A percentile compares a stretch with the other conserved stretches of the same genome.
phyloP scores from a whole-genome alignment of 441 rosid genomes.

The Dalechampia spathulata region DNA sequence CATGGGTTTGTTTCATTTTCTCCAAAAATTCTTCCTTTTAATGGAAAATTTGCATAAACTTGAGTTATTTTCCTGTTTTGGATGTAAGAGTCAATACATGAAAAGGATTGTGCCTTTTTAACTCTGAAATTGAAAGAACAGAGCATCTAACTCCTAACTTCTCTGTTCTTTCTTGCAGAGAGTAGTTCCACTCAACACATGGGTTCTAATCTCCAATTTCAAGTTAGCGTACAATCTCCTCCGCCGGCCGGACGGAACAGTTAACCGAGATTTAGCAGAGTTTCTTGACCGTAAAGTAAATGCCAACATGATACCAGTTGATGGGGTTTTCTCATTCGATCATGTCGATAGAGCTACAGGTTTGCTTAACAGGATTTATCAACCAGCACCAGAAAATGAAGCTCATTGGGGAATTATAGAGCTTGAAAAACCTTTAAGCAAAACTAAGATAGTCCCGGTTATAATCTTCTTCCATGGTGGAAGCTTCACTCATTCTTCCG shows the following conservation, averaged over 20 bases:
- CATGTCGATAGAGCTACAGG: constrained; percentile 63
- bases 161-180: constrained; percentile 37
- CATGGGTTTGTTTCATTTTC: too few relatives aligned
- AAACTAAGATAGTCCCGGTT: constrained; percentile 63
- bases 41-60: too few relatives aligned
- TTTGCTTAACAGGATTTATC: constrained; percentile 71
- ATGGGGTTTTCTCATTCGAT: constrained; percentile 92
- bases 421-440: constrained; percentile 61
- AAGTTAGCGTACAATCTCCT: constrained; percentile 94
- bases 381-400: constrained; percentile 32
- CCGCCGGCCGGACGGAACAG: constrained; percentile 88
- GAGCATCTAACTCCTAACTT: constrained; percentile 10
- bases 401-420: constrained; percentile 45
- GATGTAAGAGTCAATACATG: too few relatives aligned
- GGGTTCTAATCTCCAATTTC: constrained; percentile 97
- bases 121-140: neutral
- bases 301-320: constrained; percentile 68
- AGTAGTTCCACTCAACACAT: constrained; percentile 93
- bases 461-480: constrained; percentile 95
- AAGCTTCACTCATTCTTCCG: constrained; percentile 93
- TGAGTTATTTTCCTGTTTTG: constrained; percentile 11
- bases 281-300: constrained; percentile 86
- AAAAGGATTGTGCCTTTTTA: too few relatives aligned
- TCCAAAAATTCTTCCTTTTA: too few relatives aligned
- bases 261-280: constrained; percentile 90